Conservation (phyloP, 2,329 filamentous ascomycete genomes). For the Pseudomassariella vexata region DNA sequence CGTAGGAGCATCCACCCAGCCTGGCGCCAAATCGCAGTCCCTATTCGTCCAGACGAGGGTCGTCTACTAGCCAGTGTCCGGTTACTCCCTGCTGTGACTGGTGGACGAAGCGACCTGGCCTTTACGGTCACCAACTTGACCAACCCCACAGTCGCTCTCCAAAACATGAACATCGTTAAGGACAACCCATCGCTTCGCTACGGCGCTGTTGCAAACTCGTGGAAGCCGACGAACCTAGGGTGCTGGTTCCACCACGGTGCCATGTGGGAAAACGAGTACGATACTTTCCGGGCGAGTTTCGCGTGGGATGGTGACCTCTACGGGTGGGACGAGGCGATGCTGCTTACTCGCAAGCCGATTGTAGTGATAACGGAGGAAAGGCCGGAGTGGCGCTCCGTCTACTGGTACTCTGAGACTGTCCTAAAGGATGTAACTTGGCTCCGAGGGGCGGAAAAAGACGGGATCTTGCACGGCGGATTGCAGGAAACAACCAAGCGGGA, state of each 20-base stretch:
- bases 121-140: constrained; percentile 7
- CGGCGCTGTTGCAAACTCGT: constrained; percentile 5
- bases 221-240: constrained; percentile 9
- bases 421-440: background rate
- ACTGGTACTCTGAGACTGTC: background rate
- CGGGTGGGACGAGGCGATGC: constrained; percentile 8
- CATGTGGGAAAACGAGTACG: constrained; percentile 1
- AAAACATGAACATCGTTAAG: constrained; percentile 1
- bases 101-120: background rate
- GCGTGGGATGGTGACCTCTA: constrained; percentile 10
- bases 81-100: constrained; percentile 2
- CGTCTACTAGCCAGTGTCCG: constrained; percentile 7
- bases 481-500: background rate
- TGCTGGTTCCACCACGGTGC: constrained; percentile 8
- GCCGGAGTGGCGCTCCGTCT: constrained; percentile 1
- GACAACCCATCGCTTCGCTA: constrained; percentile 2
- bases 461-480: background rate
- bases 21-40: constrained; percentile 8
- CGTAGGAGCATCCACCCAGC: constrained; percentile 4
- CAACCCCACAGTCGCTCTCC: constrained; percentile 1
- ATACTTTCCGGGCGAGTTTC: constrained; percentile 5
- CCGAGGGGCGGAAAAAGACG: background rate
- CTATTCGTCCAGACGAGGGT: constrained; percentile 6
- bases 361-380: background rate
- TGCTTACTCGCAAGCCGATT: constrained; percentile 3